Evolutionary conservation across 768 basidiomycete genomes (phyloP).

Genomic region (Hypholoma fasciculare): DNA sequence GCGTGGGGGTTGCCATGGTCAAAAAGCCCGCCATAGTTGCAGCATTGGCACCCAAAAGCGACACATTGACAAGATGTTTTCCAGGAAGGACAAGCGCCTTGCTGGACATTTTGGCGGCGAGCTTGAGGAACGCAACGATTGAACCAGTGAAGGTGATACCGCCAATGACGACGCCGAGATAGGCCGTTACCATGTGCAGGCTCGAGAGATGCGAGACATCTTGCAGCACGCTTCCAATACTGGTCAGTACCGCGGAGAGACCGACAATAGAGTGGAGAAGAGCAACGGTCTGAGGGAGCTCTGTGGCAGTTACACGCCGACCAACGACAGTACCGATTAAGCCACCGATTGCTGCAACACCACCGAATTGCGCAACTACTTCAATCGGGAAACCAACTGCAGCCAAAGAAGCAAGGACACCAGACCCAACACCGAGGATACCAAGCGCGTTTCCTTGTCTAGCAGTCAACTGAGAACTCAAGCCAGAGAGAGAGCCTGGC

Average conservation of each 20-base stretch:
- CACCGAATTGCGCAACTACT: conserved; percentile 76
- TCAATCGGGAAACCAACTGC: conserved; percentile 83
- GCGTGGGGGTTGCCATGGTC: conserved; percentile 65
- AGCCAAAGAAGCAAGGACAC: conserved; percentile 76
- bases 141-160: conserved; percentile 91
- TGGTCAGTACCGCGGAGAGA: conserved; percentile 86
- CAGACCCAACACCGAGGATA: conserved; percentile 80
- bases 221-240: conserved; percentile 77
- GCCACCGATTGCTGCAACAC: conserved; percentile 74
- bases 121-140: conserved; percentile 85
- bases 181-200: conserved; percentile 81
- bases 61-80: conserved; percentile 72
- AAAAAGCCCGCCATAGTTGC: conserved; percentile 80
- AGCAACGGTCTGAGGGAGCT: conserved; percentile 78
- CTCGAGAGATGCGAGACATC: conserved; percentile 68
- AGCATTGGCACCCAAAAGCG: conserved; percentile 71
- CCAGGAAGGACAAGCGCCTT: conserved; percentile 72
- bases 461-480: conserved; percentile 79
- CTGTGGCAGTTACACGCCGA: conserved; percentile 82
- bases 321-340: conserved; percentile 72
- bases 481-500: conserved; percentile 74
- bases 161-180: conserved; percentile 83
- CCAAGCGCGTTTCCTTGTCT: conserved; percentile 90
- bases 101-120: conserved; percentile 81
- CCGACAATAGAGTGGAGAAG: conserved; percentile 89